Evolutionary conservation across 2,329 filamentous ascomycete genomes (phyloP).

Genomic region (Nothophoma quercina): DNA sequence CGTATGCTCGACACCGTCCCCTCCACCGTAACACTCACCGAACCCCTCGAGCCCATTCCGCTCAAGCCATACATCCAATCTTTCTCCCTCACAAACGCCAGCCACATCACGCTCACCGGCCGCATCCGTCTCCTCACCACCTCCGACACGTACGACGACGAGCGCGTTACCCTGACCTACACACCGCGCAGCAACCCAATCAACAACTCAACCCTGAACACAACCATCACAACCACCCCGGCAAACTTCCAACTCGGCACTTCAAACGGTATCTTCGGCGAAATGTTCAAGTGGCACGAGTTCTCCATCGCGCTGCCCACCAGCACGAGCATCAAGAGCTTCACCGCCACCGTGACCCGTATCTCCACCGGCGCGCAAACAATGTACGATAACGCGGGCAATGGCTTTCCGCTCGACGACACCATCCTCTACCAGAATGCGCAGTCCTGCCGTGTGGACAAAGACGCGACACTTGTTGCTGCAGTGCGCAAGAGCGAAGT

Average conservation of each 20-base stretch:
- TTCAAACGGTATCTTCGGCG: constrained; percentile 9
- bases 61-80: constrained; percentile 29
- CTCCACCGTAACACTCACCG: constrained; percentile 24
- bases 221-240: constrained; percentile 2
- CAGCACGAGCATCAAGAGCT: constrained; percentile 7
- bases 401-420: constrained; percentile 7
- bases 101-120: constrained; percentile 22
- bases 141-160: neutral
- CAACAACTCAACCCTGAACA: constrained; percentile 7
- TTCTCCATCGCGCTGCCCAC: constrained; percentile 7
- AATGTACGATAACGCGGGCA: constrained; percentile 9
- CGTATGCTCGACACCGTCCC: constrained; percentile 35
- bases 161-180: constrained; percentile 9
- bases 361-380: constrained; percentile 6
- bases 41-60: constrained; percentile 25
- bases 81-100: constrained; percentile 19
- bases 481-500: constrained; percentile 9
- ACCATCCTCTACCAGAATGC: constrained; percentile 8
- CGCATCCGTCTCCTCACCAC: constrained; percentile 27
- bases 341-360: constrained; percentile 6
- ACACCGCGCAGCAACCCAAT: neutral
- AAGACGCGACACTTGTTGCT: constrained; percentile 4
- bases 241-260: neutral
- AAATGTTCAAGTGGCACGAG: constrained; percentile 14
- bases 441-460: constrained; percentile 7